Evolutionary conservation across 176 grass and related monocot species (phyloP), one percentile per base, ranked within the genome.

Genomic region (Echinochloa phyllopogon): DNA sequence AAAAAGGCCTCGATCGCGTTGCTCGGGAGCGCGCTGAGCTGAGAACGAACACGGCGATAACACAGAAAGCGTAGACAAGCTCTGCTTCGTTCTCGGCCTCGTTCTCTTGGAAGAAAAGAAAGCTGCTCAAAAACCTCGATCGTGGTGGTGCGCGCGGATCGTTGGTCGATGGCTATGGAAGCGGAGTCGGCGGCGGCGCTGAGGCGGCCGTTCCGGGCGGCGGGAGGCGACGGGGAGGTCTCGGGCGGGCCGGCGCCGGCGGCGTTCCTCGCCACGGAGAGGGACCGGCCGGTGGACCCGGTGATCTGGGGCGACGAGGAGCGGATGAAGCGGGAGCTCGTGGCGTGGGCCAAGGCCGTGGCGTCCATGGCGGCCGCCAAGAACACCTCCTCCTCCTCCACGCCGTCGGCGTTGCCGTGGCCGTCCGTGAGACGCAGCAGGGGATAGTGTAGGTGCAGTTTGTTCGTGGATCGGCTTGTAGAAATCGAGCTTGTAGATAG

Each of bases 271-370:
- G 57, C 63, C 21, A 23, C 62, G 3, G 66, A 83, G 4, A 51
- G 15, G 53, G 86, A 65, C 7, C 29, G 9, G 43, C 39, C 57
- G 38, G 62, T 96, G 72, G 89, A 94, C 48, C 78, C 72, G 41
- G 24, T 61, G 57, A 73, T 95, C 40, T 97, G 84, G 91, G 68
- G 57, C 18, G 84, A 97, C 76, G 89, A 96, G 64, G n/a, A 89
- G 84, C 88, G 86, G 82, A 83, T 96, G 94, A 97, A 97, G 84
- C 83, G 59, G 73, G 89, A 94, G 84, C 86, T 94, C 36, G 44
- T 97, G 53, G 89, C 82, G 0, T 97, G 91, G 94, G 91, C 94
- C 21, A 97, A 94, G 87, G 89, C 91, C 17, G 94, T 97, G 16
- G 94, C 77, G 5, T 88, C 89, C 82, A 89, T 91, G 82, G 84